Conservation (phyloP, 148 eudicot genomes). For the Rhododendron simsii region DNA sequence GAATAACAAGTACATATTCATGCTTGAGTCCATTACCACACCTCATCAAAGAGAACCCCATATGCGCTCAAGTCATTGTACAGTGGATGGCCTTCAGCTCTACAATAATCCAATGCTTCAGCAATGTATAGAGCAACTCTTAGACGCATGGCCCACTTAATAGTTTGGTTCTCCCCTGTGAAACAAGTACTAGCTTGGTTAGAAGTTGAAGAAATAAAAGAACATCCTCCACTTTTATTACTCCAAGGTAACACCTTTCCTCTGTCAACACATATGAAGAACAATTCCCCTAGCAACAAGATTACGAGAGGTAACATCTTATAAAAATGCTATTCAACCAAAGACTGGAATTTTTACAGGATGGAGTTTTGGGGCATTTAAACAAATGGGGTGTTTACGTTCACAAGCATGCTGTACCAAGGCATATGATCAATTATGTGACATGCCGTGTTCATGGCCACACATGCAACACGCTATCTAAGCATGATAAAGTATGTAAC, state of each 20-base stretch:
- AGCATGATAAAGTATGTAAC: not conserved
- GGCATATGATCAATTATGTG: not conserved
- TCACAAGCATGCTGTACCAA: not conserved
- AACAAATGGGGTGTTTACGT: not conserved
- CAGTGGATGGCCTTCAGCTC: slow-evolving; percentile 66
- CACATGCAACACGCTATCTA: not conserved
- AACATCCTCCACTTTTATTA: not conserved
- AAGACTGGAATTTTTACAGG: not conserved
- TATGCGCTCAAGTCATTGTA: slow-evolving; percentile 90
- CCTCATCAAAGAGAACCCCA: slow-evolving; percentile 95
- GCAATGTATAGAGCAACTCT: slow-evolving; percentile 77
- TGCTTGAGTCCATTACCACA: slow-evolving; percentile 12
- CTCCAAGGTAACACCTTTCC: not conserved
- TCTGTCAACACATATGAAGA: not conserved
- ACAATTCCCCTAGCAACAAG: not conserved
- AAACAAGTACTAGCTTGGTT: slow-evolving; percentile 10
- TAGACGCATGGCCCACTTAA: slow-evolving; percentile 91
- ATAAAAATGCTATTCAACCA: not conserved
- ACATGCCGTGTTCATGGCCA: not conserved
- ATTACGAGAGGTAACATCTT: not conserved
- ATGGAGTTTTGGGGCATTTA: not conserved
- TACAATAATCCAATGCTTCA: slow-evolving; percentile 84
- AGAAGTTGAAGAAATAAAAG: not conserved
- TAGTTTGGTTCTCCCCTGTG: slow-evolving; percentile 90
- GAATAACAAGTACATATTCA: not conserved